Evolutionary conservation across 805 yeast genomes (phyloP).

Genomic region (Ogataea henricii): DNA sequence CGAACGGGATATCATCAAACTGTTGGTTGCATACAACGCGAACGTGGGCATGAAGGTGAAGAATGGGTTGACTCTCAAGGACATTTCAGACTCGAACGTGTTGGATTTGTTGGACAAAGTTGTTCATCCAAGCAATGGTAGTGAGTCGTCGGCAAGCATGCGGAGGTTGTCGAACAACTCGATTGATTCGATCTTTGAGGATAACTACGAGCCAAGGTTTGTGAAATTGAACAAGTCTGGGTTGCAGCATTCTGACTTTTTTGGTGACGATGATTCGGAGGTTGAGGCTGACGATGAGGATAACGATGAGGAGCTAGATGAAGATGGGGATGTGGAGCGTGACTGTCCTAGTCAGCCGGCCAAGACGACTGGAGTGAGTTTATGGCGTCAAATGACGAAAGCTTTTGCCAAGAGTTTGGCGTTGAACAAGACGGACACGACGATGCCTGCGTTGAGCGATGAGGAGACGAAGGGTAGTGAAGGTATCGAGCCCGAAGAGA

Average conservation of each 20-base stretch:
- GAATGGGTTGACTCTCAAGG: constrained; percentile 48
- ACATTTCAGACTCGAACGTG: constrained; percentile 43
- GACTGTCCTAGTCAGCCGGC: background rate
- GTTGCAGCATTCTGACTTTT: constrained; percentile 20
- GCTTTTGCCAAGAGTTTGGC: constrained; percentile 24
- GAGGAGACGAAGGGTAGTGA: constrained; percentile 19
- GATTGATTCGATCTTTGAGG: constrained; percentile 28
- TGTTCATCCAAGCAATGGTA: constrained; percentile 4
- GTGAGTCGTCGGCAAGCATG: background rate
- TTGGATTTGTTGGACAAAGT: constrained; percentile 34
- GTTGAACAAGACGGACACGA: constrained; percentile 1
- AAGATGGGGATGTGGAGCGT: constrained; percentile 7
- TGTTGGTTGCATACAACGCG: constrained; percentile 66
- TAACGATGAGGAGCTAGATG: constrained; percentile 14
- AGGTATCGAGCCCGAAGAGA: constrained; percentile 38
- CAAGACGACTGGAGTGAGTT: constrained; percentile 25
- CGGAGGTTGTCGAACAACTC: constrained; percentile 35
- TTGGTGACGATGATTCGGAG: constrained; percentile 17
- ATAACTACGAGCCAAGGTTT: constrained; percentile 25
- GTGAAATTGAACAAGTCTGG: constrained; percentile 23
- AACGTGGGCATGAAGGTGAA: constrained; percentile 52
- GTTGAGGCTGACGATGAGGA: constrained; percentile 28
- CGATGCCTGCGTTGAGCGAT: constrained; percentile 16
- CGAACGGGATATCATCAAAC: constrained; percentile 61
- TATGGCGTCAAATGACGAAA: constrained; percentile 36